Base-by-base conservation (phyloP, 176 grass and related monocot genomes). In the Juncus inflexus region DNA sequence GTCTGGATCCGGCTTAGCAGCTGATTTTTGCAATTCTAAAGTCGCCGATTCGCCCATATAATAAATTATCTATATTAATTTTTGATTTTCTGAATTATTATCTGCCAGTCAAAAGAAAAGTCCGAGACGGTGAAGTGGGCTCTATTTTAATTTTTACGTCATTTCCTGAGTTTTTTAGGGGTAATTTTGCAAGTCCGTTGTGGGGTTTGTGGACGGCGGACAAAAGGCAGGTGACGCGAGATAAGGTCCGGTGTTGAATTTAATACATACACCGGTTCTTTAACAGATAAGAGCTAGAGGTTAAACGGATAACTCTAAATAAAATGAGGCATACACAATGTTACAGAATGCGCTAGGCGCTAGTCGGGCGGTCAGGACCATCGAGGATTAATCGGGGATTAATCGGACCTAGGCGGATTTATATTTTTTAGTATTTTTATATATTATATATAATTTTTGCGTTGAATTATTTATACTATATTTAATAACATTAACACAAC, bases 41-140 rank as follows among this genome's bases (percentile, higher is more conserved):
- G 56, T 69, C 74, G 4, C 41, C 9, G 14, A 3, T 19, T 77
- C 74, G 54, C 64, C 74, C 74, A 77, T 77, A 77, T 67, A 77
- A 58, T 40, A 52, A 45, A 64, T 28, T 28, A 28, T 28, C 19
- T 1, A 28, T 28, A 28, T 28, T 28, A 28, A 28, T 28, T 28
- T 28, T 28, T 28, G 19, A 28, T 28, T 28, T 28, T 28, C 5
- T 37, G 47, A 37, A 76, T 0, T 39, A 12, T 60, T 42, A 65
- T 76, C 51, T 77, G 36, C 52, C 41, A 60, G 63, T 50, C 47
- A 58, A 59, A 77, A 35, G 9, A 41, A 67, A 66, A 60, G 12
- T 51, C 39, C 1, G n/a, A 40, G 3, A 50, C 12, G 63, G 12
- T 58, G 15, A 77, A 40, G 39, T 19, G 9, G 12, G 49, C 4